Conservation (phyloP, 2,329 filamentous ascomycete species). For the Pseudopyrenochaeta lycopersici region DNA sequence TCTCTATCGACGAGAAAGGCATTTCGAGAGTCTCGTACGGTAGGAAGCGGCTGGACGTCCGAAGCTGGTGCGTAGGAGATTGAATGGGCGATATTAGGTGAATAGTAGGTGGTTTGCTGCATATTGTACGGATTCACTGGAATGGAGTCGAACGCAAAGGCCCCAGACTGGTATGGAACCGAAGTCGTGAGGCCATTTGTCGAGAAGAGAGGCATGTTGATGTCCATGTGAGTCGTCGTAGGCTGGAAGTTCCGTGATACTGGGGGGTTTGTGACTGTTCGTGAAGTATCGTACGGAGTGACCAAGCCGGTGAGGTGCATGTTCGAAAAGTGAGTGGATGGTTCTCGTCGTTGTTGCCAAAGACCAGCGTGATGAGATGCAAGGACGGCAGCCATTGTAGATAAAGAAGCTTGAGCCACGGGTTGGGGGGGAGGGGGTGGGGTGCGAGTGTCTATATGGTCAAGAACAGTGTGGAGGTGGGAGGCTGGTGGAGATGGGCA, state of each 20-base stretch:
- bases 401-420: slow-evolving; percentile 28
- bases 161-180: slow-evolving; percentile 47
- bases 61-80: slow-evolving; percentile 34
- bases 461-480: slow-evolving; percentile 19
- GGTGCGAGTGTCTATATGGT: slow-evolving; percentile 29
- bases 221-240: slow-evolving; percentile 43
- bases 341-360: slow-evolving; percentile 46
- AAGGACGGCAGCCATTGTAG: slow-evolving; percentile 49
- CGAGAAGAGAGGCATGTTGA: slow-evolving; percentile 48
- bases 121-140: slow-evolving; percentile 49
- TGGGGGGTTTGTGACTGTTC: slow-evolving; percentile 32
- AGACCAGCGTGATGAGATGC: slow-evolving; percentile 45
- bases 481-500: slow-evolving; percentile 26
- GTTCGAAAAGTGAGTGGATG: slow-evolving; percentile 38
- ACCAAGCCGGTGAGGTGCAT: slow-evolving; percentile 42
- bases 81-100: slow-evolving; percentile 33
- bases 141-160: slow-evolving; percentile 46
- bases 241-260: slow-evolving; percentile 41
- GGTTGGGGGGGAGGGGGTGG: slow-evolving; percentile 29
- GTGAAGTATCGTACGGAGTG: slow-evolving; percentile 41
- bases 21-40: slow-evolving; percentile 38
- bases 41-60: slow-evolving; percentile 34
- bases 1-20: slow-evolving; percentile 33
- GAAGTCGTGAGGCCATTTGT: slow-evolving; percentile 37
- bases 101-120: slow-evolving; percentile 42